Base-by-base conservation (phyloP, 192 early-diverging fungal species). In the Coemansia sp. region DNA sequence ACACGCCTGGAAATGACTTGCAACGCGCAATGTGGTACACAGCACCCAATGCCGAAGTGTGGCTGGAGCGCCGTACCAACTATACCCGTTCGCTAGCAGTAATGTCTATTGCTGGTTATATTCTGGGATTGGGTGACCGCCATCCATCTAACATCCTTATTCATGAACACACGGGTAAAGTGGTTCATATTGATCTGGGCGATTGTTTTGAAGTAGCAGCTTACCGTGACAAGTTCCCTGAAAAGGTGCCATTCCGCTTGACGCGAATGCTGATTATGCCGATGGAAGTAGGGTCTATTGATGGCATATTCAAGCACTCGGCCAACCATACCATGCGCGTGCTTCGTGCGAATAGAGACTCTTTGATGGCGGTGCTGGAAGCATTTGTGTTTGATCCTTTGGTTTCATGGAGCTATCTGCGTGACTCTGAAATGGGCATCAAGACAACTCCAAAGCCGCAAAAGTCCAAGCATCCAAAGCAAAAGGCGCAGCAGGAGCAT, bases 61-160 rank as follows among this genome's bases (percentile, higher is more conserved):
- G 97, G 97, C 77, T 98, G 30, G 94, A 93, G 55, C 82, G 94
- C n/a, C 83, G 97, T n/a, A 99, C 93, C 1, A 95, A 94, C 55
- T 99, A 97, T 72, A 98, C 95, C 2, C 67, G 97, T 47, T 95
- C 92, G 5, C 80, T 96, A 51, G 97, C 94, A 12, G 88, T 94
- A 1, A 98, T 97, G 95, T 98, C 97, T 0, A 99, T 99, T 88
- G 94, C 95, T 7, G 97, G 97, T 6, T 98, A 98, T 65, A 94
- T 99, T 23, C 80, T 99, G 6, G 97, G 97, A 12, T 64, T 99
- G 16, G 97, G 97, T 2, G 97, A 99, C 77, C 80, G 97, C 11
- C 97, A 99, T 72, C 94, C 94, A 14, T 94, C 97, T 11, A 99
- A 99, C 64, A 80, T 99, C 36, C 96, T 99, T 92, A 72, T 99